Evolutionary conservation across 345 rosid genomes (phyloP), one percentile per base, ranked within the genome.

Genomic region (Moricandia moricandioides): DNA sequence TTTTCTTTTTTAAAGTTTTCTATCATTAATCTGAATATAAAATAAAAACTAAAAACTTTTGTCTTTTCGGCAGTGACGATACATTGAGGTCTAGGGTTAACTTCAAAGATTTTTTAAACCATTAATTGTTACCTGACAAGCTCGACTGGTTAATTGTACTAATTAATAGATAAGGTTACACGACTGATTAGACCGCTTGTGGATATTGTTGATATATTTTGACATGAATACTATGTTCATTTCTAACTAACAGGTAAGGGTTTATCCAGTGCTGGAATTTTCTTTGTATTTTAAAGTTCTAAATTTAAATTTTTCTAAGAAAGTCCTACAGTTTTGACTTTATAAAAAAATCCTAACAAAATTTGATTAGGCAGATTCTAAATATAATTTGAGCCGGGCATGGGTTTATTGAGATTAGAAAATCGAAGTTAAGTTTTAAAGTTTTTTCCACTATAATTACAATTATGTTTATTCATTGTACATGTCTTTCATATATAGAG

Each of bases 81-180:
- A 52, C 69, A 39, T 52, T 62, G 45, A 60, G 16, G 61, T 56
- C 12, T 47, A 61, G 69, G 62, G 63, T 43, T 69, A 31, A 8
- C 43, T 27, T 35, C 11, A 34, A 26, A 47, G 10, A 45, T 18
- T 24, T 10, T 31, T 29, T 67, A 24, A 13, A 26, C 35, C 43
- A 61, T 67, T 29, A 29, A 29, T 4, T 31, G 21, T 63, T 12
- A 17, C 40, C 45, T 58, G 29, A 34, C 8, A 10, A 43, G 51
- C 51, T 43, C 43, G 4, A 55, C 43, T 40, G 30, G 11, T 75
- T 30, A 11, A 31, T 33, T 68, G n/a, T n/a, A n/a, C n/a, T n/a
- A n/a, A n/a, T 27, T 4, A 18, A 21, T 68, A 33, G 72, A 74
- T 74, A 75, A 75, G 79, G 73, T 75, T 68, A 69, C 69, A 68